A percentile compares a stretch with the other conserved stretches of the same genome.
phyloP scores from a whole-genome alignment of 208 protist species.

The Acanthamoeba triangularis region DNA sequence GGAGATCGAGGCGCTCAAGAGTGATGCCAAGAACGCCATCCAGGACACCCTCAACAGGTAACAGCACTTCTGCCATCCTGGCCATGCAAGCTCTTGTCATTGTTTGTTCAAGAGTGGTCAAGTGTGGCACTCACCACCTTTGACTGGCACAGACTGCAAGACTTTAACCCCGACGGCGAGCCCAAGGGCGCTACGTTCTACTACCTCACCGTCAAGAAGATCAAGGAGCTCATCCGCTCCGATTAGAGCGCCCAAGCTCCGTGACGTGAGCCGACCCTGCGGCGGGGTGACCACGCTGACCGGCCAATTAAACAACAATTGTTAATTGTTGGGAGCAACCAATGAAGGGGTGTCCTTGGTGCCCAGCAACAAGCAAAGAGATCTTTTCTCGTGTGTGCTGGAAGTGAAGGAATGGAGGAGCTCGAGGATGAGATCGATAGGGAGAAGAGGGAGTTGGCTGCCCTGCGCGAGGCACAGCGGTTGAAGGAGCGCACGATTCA shows the following conservation, averaged over 20 bases:
- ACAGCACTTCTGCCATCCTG: not conserved
- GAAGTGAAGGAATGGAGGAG: not conserved
- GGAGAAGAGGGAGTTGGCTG: conserved; percentile 13
- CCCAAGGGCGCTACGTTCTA: conserved; percentile 23
- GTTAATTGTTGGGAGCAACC: no score
- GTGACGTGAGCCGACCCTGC: no score
- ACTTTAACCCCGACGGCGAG: conserved; percentile 17
- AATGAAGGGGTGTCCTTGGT: no score
- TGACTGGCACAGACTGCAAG: conserved; percentile 9
- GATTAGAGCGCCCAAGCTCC: not conserved
- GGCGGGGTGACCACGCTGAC: not conserved
- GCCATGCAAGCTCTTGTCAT: not conserved
- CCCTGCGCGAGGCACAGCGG: not conserved
- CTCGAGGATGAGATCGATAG: conserved; percentile 17
- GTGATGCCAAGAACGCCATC: not conserved
- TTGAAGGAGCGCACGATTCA: conserved; percentile 18
- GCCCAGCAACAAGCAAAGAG: not conserved
- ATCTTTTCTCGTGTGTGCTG: no score
- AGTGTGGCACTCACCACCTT: not conserved
- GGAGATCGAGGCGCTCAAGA: conserved; percentile 24
- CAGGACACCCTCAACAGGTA: conserved; percentile 63
- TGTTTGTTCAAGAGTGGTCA: not conserved
- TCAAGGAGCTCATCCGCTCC: conserved; percentile 64
- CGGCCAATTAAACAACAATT: no score
- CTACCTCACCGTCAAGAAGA: conserved; percentile 72